phyloP scores from a whole-genome alignment of 371 early-diverging fungal species.

The Mortierella polycephala region DNA sequence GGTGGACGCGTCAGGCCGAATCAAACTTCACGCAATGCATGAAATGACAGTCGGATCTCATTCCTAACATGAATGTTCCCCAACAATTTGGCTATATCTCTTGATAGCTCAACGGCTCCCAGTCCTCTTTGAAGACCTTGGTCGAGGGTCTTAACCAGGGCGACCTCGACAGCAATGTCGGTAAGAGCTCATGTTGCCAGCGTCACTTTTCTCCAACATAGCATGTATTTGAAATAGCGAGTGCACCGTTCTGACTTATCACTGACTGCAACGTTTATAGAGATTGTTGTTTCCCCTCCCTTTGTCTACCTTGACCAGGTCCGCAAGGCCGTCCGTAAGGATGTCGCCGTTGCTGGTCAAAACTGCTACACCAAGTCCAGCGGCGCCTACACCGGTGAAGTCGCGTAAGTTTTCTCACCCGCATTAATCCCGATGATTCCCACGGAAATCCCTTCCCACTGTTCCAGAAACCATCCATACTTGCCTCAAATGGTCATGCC shows the following conservation, averaged over 20 bases:
- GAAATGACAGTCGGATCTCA: not conserved
- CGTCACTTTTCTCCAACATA: too few species aligned
- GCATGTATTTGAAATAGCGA: too few species aligned
- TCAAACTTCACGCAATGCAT: too few species aligned
- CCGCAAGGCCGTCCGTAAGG: conserved; percentile 77
- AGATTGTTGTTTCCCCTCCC: conserved; percentile 98
- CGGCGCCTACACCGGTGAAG: conserved; percentile 99
- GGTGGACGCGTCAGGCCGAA: too few species aligned
- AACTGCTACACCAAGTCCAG: conserved; percentile 88
- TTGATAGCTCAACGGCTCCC: conserved; percentile 79
- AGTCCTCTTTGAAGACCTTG: conserved; percentile 75
- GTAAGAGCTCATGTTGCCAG: conserved; percentile 42
- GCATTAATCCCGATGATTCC: too few species aligned
- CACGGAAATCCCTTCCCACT: not conserved
- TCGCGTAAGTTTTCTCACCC: conserved; percentile 78
- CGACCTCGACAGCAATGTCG: conserved; percentile 53
- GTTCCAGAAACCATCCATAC: conserved; percentile 3
- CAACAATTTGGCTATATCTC: not conserved
- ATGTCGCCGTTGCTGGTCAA: conserved; percentile 96
- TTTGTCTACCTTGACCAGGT: conserved; percentile 90
- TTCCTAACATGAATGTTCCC: not conserved
- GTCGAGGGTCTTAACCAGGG: conserved; percentile 81
- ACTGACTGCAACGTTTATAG: conserved; percentile 59
- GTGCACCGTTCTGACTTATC: too few species aligned
- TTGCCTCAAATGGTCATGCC: too few species aligned